phyloP scores from a whole-genome alignment of 768 basidiomycete genomes.

The Auriscalpium vulgare region DNA sequence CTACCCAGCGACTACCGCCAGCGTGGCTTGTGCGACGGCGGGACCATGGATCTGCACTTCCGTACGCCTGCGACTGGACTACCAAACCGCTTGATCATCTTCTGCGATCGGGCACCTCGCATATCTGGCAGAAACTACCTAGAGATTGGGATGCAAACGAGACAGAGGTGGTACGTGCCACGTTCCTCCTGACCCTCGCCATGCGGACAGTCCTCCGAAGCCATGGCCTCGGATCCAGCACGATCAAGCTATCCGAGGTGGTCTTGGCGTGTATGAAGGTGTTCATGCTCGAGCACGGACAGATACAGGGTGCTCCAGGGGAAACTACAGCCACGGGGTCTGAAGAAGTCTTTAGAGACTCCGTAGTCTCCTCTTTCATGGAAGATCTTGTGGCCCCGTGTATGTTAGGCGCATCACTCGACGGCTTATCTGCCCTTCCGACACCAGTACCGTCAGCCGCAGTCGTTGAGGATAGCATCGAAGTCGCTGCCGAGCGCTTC shows the following conservation, averaged over 20 bases:
- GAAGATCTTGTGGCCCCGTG: constrained; percentile 49
- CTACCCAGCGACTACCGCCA: constrained; percentile 42
- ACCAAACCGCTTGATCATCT: constrained; percentile 68
- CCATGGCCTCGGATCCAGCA: constrained; percentile 34
- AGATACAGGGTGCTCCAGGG: constrained; percentile 26
- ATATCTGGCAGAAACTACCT: constrained; percentile 64
- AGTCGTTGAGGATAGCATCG: constrained; percentile 29
- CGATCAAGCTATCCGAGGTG: constrained; percentile 45
- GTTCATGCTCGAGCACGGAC: constrained; percentile 92
- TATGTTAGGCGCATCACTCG: constrained; percentile 26
- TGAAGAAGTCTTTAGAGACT: constrained; percentile 75
- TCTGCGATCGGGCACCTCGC: constrained; percentile 65
- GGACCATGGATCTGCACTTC: constrained; percentile 29
- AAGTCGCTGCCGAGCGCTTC: constrained; percentile 46
- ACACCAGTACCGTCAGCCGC: background rate
- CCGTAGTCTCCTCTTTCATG: constrained; percentile 52
- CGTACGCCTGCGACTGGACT: constrained; percentile 56
- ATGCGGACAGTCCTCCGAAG: constrained; percentile 36
- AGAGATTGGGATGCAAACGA: constrained; percentile 73
- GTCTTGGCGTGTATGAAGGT: constrained; percentile 85
- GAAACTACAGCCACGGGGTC: constrained; percentile 17
- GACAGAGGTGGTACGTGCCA: constrained; percentile 62
- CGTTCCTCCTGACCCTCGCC: constrained; percentile 52
- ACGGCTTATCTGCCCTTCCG: constrained; percentile 13
- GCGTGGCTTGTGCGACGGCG: constrained; percentile 1